A percentile compares a stretch with the other conserved stretches of the same genome.
phyloP scores from a whole-genome alignment of 2,329 filamentous ascomycete genomes.

The Plenodomus tracheiphilus region DNA sequence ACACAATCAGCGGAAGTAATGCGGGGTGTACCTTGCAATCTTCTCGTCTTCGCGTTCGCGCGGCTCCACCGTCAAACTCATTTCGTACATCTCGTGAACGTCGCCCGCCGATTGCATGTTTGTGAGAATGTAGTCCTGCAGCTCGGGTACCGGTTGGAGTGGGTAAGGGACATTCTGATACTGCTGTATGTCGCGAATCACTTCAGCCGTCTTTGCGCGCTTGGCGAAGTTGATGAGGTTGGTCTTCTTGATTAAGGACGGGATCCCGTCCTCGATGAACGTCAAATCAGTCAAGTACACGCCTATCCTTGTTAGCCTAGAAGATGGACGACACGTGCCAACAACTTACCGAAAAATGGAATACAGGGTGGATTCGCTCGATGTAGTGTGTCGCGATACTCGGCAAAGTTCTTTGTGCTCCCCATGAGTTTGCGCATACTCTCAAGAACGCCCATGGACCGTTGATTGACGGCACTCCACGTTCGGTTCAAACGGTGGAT shows the following conservation, averaged over 20 bases:
- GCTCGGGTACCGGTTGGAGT: constrained; percentile 82
- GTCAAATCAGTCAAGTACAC: constrained; percentile 97
- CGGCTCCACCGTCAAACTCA: constrained; percentile 89
- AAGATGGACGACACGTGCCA: neutral
- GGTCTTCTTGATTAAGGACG: constrained; percentile 93
- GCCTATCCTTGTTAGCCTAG: constrained; percentile 56
- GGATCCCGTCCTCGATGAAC: constrained; percentile 98
- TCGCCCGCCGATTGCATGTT: constrained; percentile 96
- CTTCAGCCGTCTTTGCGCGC: constrained; percentile 94
- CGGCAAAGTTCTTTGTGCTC: constrained; percentile 96
- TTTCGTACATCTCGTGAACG: constrained; percentile 99
- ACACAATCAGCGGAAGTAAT: constrained; percentile 7
- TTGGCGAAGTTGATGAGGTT: constrained; percentile 99
- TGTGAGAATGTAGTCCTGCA: constrained; percentile 94
- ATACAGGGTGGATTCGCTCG: constrained; percentile 95
- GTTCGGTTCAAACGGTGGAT: constrained; percentile 92
- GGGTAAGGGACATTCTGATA: constrained; percentile 98
- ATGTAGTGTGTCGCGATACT: constrained; percentile 92
- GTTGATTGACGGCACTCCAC: constrained; percentile 89
- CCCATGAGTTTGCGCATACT: constrained; percentile 94
- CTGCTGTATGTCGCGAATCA: constrained; percentile 97
- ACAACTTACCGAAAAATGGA: constrained; percentile 83
- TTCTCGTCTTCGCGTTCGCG: constrained; percentile 98
- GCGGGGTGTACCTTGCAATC: constrained; percentile 80
- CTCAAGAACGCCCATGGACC: constrained; percentile 79